Evolutionary conservation across 352 stramenopile species (phyloP), one percentile per base, ranked within the genome.

Genomic region (Thraustotheca clavata): DNA sequence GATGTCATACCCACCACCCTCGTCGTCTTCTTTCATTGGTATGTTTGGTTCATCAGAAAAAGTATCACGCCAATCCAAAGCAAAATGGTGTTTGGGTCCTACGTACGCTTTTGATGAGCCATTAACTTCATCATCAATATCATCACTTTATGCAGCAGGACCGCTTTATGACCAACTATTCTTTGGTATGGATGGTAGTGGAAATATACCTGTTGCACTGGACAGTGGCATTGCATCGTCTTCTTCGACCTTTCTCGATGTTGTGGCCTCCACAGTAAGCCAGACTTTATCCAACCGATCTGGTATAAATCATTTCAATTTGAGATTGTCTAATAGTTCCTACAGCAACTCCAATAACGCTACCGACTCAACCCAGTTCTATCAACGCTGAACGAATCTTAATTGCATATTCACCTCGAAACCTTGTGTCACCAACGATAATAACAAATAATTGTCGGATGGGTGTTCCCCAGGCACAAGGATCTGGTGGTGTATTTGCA

Each of bases 41-140:
- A 60, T 88, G 31, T 55, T 90, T 0, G 81, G 81, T 20, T 73
- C 87, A 27, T 74, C 79, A 35, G 74, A 75, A 33, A 76, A 87
- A 71, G 73, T 76, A 1, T 68, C 71, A 16, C 62, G 80, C 0
- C 43, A 60, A 5, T 83, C 81, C 9, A 81, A 46, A 36, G 66
- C 72, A 7, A 61, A 40, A 26, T 87, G 79, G 79, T 80, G 70
- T 9, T 39, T 90, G 4, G 76, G 81, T 0, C 71, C 81, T 18
- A 84, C 86, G 49, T 90, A 88, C 50, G 63, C 88, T 38, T 27
- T 88, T 4, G 81, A 90, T n/a, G 72, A 87, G 7, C 57, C 76
- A 1, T 29, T 88, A 26, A 74, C 79, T 12, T 32, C 71, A 0
- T 70, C 79, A 26, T 49, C 81, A 9, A 69, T 87, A 32, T 87